These are phyloP conservation scores for Colletotrichum sp. DNA, from an alignment of 2,329 filamentous ascomycete genomes.

Conservation along the genomic window DNA sequence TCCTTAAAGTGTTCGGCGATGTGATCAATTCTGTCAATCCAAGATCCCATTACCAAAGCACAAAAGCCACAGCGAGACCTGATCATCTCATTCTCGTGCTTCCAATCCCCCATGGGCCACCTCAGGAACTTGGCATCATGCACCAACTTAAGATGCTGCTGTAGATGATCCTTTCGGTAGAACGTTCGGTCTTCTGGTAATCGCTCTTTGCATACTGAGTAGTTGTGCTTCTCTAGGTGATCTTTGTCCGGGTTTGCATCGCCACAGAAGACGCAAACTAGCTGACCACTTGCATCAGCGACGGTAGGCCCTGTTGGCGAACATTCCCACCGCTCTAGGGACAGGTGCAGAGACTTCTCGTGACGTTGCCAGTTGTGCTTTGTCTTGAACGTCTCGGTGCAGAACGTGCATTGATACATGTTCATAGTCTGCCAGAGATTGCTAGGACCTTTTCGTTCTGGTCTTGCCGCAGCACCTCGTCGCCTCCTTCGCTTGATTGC, in stretches of 20 bases:
- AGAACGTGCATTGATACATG: conserved; percentile 49
- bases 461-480: background rate
- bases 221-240: conserved; percentile 43
- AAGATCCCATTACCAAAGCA: conserved; percentile 34
- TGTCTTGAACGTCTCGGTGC: conserved; percentile 48
- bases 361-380: conserved; percentile 56
- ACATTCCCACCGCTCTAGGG: conserved; percentile 51
- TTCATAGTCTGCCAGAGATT: background rate
- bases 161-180: conserved; percentile 48
- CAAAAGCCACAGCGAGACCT: conserved; percentile 42
- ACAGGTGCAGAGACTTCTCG: conserved; percentile 49
- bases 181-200: conserved; percentile 45
- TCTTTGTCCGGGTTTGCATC: conserved; percentile 29
- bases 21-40: conserved; percentile 39
- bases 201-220: conserved; percentile 54
- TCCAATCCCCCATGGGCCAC: conserved; percentile 16
- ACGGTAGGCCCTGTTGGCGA: conserved; percentile 27
- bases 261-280: conserved; percentile 44
- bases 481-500: background rate
- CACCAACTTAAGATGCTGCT: conserved; percentile 39
- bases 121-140: conserved; percentile 6
- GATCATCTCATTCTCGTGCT: conserved; percentile 10
- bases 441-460: background rate
- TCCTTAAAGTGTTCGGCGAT: conserved; percentile 43
- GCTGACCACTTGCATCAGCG: conserved; percentile 36